Conservation (phyloP, 306 rosid genomes). For the Arachis hypogaea region DNA sequence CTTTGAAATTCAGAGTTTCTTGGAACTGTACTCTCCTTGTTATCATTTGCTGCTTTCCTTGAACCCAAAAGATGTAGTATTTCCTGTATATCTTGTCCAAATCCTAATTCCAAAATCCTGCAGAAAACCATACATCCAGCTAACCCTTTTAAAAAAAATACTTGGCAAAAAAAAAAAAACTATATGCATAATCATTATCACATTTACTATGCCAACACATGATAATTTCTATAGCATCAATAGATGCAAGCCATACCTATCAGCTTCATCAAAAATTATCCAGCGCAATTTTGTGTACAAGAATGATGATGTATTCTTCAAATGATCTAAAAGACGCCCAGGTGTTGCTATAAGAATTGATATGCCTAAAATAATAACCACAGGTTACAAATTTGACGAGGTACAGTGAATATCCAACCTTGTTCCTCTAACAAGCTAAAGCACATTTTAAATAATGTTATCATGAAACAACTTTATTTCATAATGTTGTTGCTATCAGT, state of each 20-base stretch:
- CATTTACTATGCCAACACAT: constrained; percentile 5
- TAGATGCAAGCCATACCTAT: constrained; percentile 60
- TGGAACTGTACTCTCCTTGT: constrained; percentile 44
- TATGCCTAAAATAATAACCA: constrained; percentile 59
- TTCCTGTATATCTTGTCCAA: constrained; percentile 87
- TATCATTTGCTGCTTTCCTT: constrained; percentile 37
- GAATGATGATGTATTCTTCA: constrained; percentile 85
- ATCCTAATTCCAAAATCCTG: constrained; percentile 97
- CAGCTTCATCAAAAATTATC: constrained; percentile 97
- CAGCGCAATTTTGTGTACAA: constrained; percentile 70
- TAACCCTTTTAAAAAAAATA: not conserved
- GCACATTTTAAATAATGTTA: constrained; percentile 2
- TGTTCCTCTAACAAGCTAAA: constrained; percentile 29
- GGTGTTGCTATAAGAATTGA: constrained; percentile 94
- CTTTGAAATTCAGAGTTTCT: constrained; percentile 47
- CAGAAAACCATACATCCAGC: not conserved
- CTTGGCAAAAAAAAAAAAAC: constrained; percentile 1
- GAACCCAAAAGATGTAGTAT: constrained; percentile 78
- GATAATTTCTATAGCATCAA: constrained; percentile 4
- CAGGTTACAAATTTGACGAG: constrained; percentile 28
- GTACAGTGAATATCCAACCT: constrained; percentile 1
- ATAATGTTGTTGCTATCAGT: not conserved
- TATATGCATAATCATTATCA: constrained; percentile 8
- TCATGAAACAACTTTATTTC: not conserved
- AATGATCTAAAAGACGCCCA: constrained; percentile 92